These are phyloP conservation scores for Clitoria ternatea DNA, from an alignment of 306 rosid genomes.

Conservation along the genomic window DNA sequence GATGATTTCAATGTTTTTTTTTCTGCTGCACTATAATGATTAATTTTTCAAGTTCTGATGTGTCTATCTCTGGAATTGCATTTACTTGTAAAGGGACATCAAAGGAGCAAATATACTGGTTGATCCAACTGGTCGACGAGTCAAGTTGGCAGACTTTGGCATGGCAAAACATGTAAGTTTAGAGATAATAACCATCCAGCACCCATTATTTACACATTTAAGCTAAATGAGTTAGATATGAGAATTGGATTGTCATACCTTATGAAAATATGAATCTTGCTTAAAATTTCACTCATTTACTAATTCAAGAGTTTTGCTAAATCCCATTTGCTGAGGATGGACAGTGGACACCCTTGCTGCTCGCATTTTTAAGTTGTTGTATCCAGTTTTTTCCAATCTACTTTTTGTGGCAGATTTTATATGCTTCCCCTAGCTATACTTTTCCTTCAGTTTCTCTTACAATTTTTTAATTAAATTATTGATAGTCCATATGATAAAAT, in stretches of 20 bases:
- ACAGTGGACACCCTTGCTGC: neutral
- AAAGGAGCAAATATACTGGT: constrained; percentile 98
- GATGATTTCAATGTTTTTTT: constrained; percentile 12
- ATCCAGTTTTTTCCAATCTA: neutral
- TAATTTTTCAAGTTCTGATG: neutral
- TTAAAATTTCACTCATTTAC: neutral
- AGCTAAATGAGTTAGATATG: constrained; percentile 16
- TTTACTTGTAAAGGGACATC: constrained; percentile 70
- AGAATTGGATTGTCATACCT: neutral
- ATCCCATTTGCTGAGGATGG: neutral
- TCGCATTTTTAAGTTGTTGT: neutral
- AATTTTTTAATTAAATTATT: neutral
- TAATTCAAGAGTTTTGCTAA: neutral
- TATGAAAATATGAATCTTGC: constrained; percentile 7
- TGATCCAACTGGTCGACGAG: constrained; percentile 89
- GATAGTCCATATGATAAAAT: neutral
- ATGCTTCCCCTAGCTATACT: neutral
- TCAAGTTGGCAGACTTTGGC: constrained; percentile 98
- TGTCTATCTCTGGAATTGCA: constrained; percentile 19
- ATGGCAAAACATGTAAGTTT: constrained; percentile 98
- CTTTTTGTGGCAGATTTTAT: neutral
- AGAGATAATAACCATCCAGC: constrained; percentile 4
- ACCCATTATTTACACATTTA: constrained; percentile 17
- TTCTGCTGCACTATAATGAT: constrained; percentile 12
- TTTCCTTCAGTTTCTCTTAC: neutral